Base-by-base conservation (phyloP, 441 rosid genomes). In the Erodium trifolium region DNA sequence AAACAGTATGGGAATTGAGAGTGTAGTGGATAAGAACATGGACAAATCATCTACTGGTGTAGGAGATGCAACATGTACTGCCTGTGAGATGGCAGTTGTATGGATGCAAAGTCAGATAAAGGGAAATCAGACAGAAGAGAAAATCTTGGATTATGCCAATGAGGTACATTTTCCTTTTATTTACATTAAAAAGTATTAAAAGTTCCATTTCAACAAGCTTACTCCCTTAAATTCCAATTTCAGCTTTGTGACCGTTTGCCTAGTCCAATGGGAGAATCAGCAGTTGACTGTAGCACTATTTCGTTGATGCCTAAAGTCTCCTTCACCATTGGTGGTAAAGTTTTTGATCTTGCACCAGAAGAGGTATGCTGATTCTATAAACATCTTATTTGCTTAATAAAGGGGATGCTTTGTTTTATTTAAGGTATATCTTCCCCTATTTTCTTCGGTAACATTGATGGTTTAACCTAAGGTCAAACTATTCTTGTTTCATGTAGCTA, bases 171-270 rank as follows among this genome's bases (percentile, higher is more conserved):
- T 57, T 11, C 18, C 12, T 57, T 57, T 57, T 17, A 57, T 57
- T 4, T 57, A 57, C 63, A 75, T 7, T 16, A 57, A 10, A 17
- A 57, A 57, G 5, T 67, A 62, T 68, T 41, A 37, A 37, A 76
- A 29, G 63, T 71, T 11, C 14, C n/a, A 47, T 70, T 70, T 13
- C 68, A 63, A 11, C 68, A 35, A 43, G 70, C 77, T 82, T 57
- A 72, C 57, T 19, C 67, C 39, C 14, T 67, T 13, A 8, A 60
- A 9, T 60, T 78, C 69, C 69, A 29, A 73, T 67, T n/a, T 65
- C 85, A 88, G 92, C 80, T 91, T 16, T 91, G 95, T 14, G 84
- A 89, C 62, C 89, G 83, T 78, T 66, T 89, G 41, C 96, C 90
- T 2, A 87, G 87, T 80, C 95, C 90, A 0, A 80, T 76, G 79